Evolutionary conservation across 2,329 filamentous ascomycete genomes (phyloP).

Genomic region (Akanthomyces muscarius): DNA sequence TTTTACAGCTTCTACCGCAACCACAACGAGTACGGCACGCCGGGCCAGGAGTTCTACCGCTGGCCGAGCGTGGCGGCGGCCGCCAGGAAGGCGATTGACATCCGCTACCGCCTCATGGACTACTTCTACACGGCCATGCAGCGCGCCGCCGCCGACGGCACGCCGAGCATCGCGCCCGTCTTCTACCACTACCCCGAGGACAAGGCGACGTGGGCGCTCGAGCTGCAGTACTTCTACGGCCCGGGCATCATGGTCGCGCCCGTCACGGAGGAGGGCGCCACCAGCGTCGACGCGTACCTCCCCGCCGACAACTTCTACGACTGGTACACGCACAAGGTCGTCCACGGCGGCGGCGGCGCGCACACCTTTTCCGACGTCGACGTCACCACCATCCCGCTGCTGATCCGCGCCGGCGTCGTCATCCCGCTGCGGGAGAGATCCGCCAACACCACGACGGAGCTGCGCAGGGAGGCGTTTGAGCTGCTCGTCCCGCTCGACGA

Average conservation of each 20-base stretch:
- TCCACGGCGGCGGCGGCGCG: conserved; percentile 46
- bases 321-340: conserved; percentile 43
- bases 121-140: conserved; percentile 71
- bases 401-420: conserved; percentile 62
- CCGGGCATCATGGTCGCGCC: conserved; percentile 41
- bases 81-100: conserved; percentile 62
- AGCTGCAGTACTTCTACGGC: conserved; percentile 47
- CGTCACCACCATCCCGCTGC: conserved; percentile 69
- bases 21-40: conserved; percentile 47
- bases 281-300: conserved; percentile 41
- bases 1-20: conserved; percentile 68
- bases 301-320: conserved; percentile 48
- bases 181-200: conserved; percentile 63
- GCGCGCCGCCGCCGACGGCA: conserved; percentile 56
- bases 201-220: conserved; percentile 36
- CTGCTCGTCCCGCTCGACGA: conserved; percentile 63
- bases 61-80: conserved; percentile 59
- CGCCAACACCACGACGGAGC: conserved; percentile 59
- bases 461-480: conserved; percentile 64
- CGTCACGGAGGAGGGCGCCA: conserved; percentile 39
- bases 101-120: conserved; percentile 67
- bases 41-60: conserved; percentile 61
- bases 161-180: conserved; percentile 67
- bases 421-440: conserved; percentile 53
- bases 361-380: conserved; percentile 36